These are phyloP conservation scores for Collybia mongolica DNA, from an alignment of 768 basidiomycete species.

Conservation along the genomic window DNA sequence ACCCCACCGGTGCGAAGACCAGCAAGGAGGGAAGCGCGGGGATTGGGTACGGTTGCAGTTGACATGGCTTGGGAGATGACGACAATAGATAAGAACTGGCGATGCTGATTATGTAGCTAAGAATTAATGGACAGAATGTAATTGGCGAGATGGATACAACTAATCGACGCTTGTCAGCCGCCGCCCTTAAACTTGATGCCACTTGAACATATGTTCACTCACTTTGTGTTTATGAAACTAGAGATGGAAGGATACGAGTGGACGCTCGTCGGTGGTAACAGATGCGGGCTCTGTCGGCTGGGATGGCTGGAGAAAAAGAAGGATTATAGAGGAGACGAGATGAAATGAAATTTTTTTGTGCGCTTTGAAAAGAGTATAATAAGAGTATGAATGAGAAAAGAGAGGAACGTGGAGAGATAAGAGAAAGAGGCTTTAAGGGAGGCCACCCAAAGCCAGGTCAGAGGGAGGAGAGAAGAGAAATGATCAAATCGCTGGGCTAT, in stretches of 20 bases:
- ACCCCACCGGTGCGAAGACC: constrained; percentile 91
- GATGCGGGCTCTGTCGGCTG: constrained; percentile 14
- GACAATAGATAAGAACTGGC: constrained; percentile 29
- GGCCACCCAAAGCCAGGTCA: constrained; percentile 34
- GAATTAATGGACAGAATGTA: constrained; percentile 38
- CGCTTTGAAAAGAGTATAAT: constrained; percentile 19
- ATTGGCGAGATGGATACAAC: constrained; percentile 31
- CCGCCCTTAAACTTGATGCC: constrained; percentile 11
- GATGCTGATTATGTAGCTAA: constrained; percentile 22
- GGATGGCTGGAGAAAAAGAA: constrained; percentile 13
- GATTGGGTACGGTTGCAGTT: constrained; percentile 43
- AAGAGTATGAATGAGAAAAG: constrained; percentile 18
- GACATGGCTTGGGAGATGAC: constrained; percentile 38
- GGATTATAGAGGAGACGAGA: constrained; percentile 23
- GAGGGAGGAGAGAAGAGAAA: constrained; percentile 26
- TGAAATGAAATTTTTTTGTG: constrained; percentile 11
- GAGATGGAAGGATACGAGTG: constrained; percentile 16
- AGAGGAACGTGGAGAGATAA: constrained; percentile 25
- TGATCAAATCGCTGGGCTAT: constrained; percentile 20
- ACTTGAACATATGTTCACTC: constrained; percentile 1
- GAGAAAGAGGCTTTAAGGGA: constrained; percentile 28
- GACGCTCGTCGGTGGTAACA: constrained; percentile 17
- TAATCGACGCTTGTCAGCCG: constrained; percentile 15
- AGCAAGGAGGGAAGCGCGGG: constrained; percentile 82
- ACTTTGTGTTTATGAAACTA: constrained; percentile 7